Evolutionary conservation across 2,329 filamentous ascomycete genomes (phyloP).

Genomic region (Pleurostoma richardsiae): DNA sequence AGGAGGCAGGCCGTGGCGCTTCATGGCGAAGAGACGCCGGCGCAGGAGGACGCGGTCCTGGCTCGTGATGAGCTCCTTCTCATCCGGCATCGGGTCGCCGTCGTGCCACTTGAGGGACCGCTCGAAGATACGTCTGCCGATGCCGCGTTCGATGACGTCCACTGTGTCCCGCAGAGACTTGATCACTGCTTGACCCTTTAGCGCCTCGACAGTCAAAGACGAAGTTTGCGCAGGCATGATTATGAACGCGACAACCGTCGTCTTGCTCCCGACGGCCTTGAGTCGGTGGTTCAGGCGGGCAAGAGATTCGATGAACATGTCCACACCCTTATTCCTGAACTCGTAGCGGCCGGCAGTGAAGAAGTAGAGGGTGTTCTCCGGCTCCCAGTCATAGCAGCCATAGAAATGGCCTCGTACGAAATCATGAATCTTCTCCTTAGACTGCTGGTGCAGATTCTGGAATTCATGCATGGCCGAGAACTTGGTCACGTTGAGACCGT

Average conservation of each 20-base stretch:
- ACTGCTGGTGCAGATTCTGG: constrained; percentile 93
- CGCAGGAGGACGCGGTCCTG: constrained; percentile 91
- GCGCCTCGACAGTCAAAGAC: constrained; percentile 88
- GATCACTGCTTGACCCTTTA: constrained; percentile 95
- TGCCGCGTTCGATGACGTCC: constrained; percentile 85
- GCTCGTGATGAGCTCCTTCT: constrained; percentile 90
- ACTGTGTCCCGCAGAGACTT: constrained; percentile 93
- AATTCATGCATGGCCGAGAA: constrained; percentile 98
- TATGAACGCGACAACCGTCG: constrained; percentile 93
- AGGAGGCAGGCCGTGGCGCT: constrained; percentile 81
- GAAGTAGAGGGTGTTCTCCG: constrained; percentile 94
- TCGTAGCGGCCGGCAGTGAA: constrained; percentile 97
- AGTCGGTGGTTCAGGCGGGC: constrained; percentile 91
- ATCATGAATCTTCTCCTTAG: constrained; percentile 97
- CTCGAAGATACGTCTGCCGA: constrained; percentile 92
- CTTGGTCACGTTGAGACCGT: constrained; percentile 96
- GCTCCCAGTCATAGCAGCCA: constrained; percentile 94
- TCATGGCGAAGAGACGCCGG: constrained; percentile 92
- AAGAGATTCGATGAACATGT: constrained; percentile 98
- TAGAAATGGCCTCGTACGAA: constrained; percentile 98
- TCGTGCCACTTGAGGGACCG: constrained; percentile 93
- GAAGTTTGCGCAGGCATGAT: constrained; percentile 98
- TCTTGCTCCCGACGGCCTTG: constrained; percentile 79
- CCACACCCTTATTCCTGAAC: constrained; percentile 96
- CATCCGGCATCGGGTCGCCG: constrained; percentile 86